Percentiles rank a stretch among this genome's conserved stretches.
phyloP scores from a whole-genome alignment of 2,329 filamentous ascomycete species.

The Talaromyces piceae region DNA sequence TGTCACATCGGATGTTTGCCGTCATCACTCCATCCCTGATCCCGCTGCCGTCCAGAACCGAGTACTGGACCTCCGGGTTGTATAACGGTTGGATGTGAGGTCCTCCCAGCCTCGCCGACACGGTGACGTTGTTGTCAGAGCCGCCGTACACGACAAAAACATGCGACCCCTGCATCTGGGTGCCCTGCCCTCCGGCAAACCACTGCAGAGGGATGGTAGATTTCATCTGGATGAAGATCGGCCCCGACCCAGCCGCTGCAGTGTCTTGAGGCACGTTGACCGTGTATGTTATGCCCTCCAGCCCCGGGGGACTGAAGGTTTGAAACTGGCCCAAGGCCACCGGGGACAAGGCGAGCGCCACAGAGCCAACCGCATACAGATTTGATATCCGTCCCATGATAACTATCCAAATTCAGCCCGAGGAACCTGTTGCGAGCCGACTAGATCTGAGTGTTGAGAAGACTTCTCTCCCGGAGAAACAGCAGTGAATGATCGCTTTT shows the following conservation, averaged over 20 bases:
- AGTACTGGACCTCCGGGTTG: constrained; percentile 38
- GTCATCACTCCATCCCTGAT: constrained; percentile 47
- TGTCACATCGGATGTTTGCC: constrained; percentile 48
- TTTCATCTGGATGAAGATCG: constrained; percentile 56
- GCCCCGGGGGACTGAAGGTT: constrained; percentile 13
- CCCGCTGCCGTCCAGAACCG: constrained; percentile 54
- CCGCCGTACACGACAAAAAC: constrained; percentile 57
- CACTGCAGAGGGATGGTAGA: constrained; percentile 38
- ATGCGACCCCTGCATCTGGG: constrained; percentile 48
- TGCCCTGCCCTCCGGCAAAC: constrained; percentile 53
- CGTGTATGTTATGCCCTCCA: constrained; percentile 32
- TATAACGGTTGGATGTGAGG: constrained; percentile 46
- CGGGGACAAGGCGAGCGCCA: too few species aligned
- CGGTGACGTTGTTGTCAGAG: constrained; percentile 53
- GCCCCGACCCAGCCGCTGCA: constrained; percentile 43
- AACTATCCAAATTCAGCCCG: too few species aligned
- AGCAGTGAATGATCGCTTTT: too few species aligned
- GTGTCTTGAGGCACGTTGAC: constrained; percentile 50
- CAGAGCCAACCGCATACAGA: too few species aligned
- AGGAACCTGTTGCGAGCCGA: too few species aligned
- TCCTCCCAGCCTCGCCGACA: constrained; percentile 49
- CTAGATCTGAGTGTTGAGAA: too few species aligned
- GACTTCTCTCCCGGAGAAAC: too few species aligned
- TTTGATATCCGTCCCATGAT: too few species aligned
- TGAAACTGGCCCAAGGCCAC: constrained; percentile 9